Evolutionary conservation across 164 flowering plant genomes (phyloP).

Genomic region (Platanus orientalis): DNA sequence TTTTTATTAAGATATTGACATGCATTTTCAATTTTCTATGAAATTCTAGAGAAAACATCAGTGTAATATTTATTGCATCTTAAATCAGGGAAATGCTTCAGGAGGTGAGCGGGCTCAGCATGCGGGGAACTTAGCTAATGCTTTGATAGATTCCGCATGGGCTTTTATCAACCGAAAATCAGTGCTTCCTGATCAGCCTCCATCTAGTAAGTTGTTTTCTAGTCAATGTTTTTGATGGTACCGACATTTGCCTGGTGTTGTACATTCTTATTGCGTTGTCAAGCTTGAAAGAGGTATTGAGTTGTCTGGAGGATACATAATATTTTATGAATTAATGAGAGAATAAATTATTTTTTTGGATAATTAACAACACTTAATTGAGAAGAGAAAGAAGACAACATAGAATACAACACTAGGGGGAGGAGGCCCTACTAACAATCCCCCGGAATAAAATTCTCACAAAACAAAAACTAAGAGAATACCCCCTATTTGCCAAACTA

Average conservation of each 20-base stretch:
- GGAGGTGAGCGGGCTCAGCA: constrained; percentile 83
- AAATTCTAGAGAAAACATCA: not conserved
- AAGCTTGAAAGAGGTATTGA: not conserved
- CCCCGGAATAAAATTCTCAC: too few relatives aligned
- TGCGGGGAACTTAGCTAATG: constrained; percentile 49
- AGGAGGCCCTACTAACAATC: too few relatives aligned
- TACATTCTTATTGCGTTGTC: not conserved
- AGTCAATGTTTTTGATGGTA: not conserved
- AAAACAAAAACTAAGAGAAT: too few relatives aligned
- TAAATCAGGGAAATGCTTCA: constrained; percentile 90
- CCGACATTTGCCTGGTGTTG: too few relatives aligned
- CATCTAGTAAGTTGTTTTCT: constrained; percentile 48
- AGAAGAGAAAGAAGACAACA: too few relatives aligned
- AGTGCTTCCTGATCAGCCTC: constrained; percentile 73
- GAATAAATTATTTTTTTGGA: too few relatives aligned
- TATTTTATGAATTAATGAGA: too few relatives aligned
- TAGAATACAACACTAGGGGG: too few relatives aligned
- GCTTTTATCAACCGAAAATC: constrained; percentile 46
- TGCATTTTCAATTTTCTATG: not conserved
- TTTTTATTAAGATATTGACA: not conserved
- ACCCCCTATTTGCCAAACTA: too few relatives aligned
- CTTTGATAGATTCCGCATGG: constrained; percentile 61
- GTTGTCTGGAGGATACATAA: not conserved
- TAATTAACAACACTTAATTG: too few relatives aligned
- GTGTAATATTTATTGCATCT: constrained; percentile 3